phyloP scores from a whole-genome alignment of 202 grass and related monocot species.

The Brachypodium distachyon region DNA sequence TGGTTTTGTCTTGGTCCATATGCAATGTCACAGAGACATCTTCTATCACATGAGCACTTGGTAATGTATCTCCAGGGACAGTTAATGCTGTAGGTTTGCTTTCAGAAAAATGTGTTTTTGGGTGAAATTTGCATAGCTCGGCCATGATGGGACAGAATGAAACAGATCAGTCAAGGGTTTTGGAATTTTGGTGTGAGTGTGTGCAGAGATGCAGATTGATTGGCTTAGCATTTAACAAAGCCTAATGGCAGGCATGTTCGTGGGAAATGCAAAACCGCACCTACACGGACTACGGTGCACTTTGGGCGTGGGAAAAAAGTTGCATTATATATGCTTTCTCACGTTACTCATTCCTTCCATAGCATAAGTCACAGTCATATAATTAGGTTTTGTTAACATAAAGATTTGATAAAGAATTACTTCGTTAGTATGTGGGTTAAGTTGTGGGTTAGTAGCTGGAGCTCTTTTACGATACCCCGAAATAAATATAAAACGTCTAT shows the following conservation, averaged over 20 bases:
- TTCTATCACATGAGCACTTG: not conserved
- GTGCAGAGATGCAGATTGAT: not conserved
- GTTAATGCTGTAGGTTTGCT: not conserved
- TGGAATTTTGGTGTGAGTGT: not conserved
- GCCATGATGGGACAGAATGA: slow-evolving; percentile 1
- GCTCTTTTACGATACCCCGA: too few species aligned
- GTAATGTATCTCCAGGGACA: not conserved
- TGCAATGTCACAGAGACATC: not conserved
- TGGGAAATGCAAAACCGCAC: slow-evolving; percentile 33
- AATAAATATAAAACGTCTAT: too few species aligned
- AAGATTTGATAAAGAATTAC: too few species aligned
- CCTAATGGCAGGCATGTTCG: slow-evolving; percentile 26
- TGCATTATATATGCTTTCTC: not conserved
- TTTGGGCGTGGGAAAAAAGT: slow-evolving; percentile 12
- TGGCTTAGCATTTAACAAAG: slow-evolving; percentile 7
- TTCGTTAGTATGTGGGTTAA: too few species aligned
- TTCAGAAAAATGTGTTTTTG: too few species aligned
- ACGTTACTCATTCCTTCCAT: too few species aligned
- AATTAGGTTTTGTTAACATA: too few species aligned
- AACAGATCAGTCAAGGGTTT: slow-evolving; percentile 9
- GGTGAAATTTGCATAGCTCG: not conserved
- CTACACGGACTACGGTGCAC: slow-evolving; percentile 24
- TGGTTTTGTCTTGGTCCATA: slow-evolving; percentile 15
- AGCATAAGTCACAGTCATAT: too few species aligned
- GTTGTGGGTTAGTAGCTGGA: too few species aligned